phyloP scores from a whole-genome alignment of 2,329 filamentous ascomycete species.

The Paecilomyces niveus region DNA sequence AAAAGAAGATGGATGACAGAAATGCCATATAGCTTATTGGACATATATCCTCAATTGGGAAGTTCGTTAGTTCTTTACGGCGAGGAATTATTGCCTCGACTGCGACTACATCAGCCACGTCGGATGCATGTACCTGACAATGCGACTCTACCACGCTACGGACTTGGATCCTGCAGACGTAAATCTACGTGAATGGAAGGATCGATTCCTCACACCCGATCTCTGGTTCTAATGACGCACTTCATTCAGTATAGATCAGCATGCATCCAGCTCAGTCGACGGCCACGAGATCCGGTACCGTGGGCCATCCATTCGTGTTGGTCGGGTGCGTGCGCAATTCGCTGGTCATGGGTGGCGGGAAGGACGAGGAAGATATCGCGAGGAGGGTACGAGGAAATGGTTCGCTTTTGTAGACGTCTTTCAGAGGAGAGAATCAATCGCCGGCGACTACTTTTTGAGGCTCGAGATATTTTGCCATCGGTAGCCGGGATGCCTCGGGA shows the following conservation, averaged over 20 bases:
- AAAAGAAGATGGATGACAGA: neutral
- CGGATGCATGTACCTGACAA: neutral
- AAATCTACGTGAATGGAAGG: neutral
- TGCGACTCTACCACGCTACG: neutral
- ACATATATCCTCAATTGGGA: neutral
- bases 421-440: too few relatives aligned
- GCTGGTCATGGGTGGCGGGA: neutral
- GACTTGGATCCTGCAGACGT: neutral
- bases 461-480: constrained; percentile 1
- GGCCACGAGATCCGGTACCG: neutral
- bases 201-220: neutral
- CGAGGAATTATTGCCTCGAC: neutral
- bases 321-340: neutral
- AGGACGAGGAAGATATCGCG: neutral
- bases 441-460: neutral
- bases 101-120: neutral
- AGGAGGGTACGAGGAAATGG: neutral
- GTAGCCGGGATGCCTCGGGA: neutral
- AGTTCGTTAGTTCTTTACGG: neutral
- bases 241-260: neutral
- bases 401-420: too few relatives aligned
- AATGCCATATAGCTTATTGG: neutral
- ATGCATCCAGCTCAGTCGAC: neutral
- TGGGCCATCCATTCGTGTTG: neutral
- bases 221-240: constrained; percentile 1